Conservation (phyloP, 345 rosid genomes). For the Alliaria petiolata region DNA sequence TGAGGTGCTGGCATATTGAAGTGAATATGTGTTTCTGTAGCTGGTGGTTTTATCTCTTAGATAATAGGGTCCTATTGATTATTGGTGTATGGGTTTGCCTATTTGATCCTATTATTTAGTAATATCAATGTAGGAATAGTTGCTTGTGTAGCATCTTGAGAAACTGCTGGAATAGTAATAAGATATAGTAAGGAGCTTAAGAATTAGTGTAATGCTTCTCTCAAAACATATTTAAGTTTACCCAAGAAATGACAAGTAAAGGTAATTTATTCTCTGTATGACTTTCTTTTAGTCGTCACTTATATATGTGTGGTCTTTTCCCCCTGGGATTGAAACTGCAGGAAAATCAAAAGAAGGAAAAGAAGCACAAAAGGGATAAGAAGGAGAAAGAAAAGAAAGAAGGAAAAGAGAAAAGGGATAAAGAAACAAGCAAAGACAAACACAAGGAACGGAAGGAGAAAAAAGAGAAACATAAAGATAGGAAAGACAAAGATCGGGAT, state of each 20-base stretch:
- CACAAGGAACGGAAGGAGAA: slow-evolving; percentile 42
- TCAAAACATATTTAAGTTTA: neutral
- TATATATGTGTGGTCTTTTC: slow-evolving; percentile 1
- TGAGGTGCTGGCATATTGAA: too few relatives aligned
- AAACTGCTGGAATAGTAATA: neutral
- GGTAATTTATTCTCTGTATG: neutral
- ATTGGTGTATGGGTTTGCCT: neutral
- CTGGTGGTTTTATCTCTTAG: too few relatives aligned
- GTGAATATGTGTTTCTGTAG: too few relatives aligned
- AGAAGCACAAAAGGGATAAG: slow-evolving; percentile 48
- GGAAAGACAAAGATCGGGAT: slow-evolving; percentile 41
- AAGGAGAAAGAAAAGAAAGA: slow-evolving; percentile 49
- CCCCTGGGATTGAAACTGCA: slow-evolving; percentile 18
- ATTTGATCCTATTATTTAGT: neutral
- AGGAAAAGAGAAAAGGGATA: slow-evolving; percentile 50
- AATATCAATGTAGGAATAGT: neutral
- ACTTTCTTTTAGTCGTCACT: neutral
- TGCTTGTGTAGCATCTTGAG: neutral
- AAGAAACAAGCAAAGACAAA: slow-evolving; percentile 55
- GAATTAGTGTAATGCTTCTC: too few relatives aligned
- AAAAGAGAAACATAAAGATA: slow-evolving; percentile 49
- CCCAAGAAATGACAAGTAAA: neutral
- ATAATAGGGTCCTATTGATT: too few relatives aligned
- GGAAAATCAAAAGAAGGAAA: slow-evolving; percentile 58
- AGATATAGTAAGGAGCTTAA: neutral